phyloP scores from a whole-genome alignment of 345 rosid species.

The Melastoma malabathricum region DNA sequence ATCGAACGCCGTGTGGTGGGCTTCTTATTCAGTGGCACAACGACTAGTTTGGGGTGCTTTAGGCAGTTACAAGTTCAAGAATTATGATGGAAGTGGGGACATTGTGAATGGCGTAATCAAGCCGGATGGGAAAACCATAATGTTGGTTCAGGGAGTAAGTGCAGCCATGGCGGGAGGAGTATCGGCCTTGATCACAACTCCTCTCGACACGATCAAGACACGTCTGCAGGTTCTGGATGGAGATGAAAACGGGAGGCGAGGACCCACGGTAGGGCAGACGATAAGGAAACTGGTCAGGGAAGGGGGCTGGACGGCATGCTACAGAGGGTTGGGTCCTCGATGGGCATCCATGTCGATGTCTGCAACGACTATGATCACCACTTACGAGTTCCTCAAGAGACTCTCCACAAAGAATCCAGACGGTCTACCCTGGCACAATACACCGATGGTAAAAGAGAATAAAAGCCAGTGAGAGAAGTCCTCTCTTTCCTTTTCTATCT shows the following conservation, averaged over 20 bases:
- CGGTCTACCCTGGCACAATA: slow-evolving; percentile 12
- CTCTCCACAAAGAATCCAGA: slow-evolving; percentile 72
- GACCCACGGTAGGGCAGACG: slow-evolving; percentile 59
- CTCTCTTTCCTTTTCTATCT: neutral
- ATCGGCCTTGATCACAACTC: slow-evolving; percentile 86
- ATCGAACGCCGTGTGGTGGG: slow-evolving; percentile 84
- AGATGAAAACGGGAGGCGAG: slow-evolving; percentile 60
- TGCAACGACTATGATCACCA: slow-evolving; percentile 90
- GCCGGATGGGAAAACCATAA: slow-evolving; percentile 57
- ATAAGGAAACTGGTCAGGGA: slow-evolving; percentile 64
- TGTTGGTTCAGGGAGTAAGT: slow-evolving; percentile 89
- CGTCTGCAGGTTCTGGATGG: slow-evolving; percentile 76
- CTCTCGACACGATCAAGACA: slow-evolving; percentile 91
- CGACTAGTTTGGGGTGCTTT: slow-evolving; percentile 47
- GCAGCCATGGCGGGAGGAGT: slow-evolving; percentile 95
- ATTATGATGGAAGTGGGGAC: slow-evolving; percentile 18
- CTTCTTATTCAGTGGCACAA: slow-evolving; percentile 62
- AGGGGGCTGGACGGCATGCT: slow-evolving; percentile 93
- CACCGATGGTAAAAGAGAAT: too few relatives aligned
- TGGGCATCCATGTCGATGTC: slow-evolving; percentile 97
- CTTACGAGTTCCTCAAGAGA: slow-evolving; percentile 90
- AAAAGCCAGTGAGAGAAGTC: neutral
- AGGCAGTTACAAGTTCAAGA: slow-evolving; percentile 38
- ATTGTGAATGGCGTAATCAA: slow-evolving; percentile 15
- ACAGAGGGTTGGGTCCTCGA: slow-evolving; percentile 80